Evolutionary conservation across 371 early-diverging fungal genomes (phyloP), one percentile per base, ranked within the genome.

Genomic region (Mucor velutinosus): DNA sequence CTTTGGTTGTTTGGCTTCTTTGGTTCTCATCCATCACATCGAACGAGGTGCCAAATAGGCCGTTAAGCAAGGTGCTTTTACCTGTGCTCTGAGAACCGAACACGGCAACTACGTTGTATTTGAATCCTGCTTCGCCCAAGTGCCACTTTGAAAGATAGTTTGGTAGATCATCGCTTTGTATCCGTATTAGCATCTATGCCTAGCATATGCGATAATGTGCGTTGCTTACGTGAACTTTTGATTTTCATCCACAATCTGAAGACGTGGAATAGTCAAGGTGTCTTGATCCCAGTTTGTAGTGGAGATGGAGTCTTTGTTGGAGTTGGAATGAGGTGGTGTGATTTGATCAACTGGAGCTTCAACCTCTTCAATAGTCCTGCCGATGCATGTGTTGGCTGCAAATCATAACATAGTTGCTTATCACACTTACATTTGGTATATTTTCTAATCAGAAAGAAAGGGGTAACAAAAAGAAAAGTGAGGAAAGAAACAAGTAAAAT

Each of bases 31-130:
- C 77, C 98, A 99, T 98, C 39, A 94, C 97, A 72, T 92, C 95
- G 71, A 99, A 99, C 41, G 76, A 76, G 19, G 99, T 97, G 5
- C 93, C 93, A 82, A 99, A 99, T 45, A 99, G 83, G 33, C 90
- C 79, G 80, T 99, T 98, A 47, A 99, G 82, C 27, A 99, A 84
- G 25, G 99, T 99, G 93, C 96, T 95, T 78, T 99, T 99, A 66
- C 99, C 99, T 4, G 98, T 97, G 79, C 94, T 94, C 79, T 99
- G 98, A 30, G 97, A 96, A 43, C 99, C 99, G 84, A 99, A 97
- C 15, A 99, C 98, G 25, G 99, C 97, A 6, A 97, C 95, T 7
- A 97, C 85, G 77, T 97, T 91, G 76, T 97, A 99, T 76, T 96
- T 89, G 72, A 99, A 97, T 27, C 99, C 99, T 41, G 79, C 84